These are phyloP conservation scores for Primulina eburnea DNA, from an alignment of 257 asterid species.

Conservation along the genomic window DNA sequence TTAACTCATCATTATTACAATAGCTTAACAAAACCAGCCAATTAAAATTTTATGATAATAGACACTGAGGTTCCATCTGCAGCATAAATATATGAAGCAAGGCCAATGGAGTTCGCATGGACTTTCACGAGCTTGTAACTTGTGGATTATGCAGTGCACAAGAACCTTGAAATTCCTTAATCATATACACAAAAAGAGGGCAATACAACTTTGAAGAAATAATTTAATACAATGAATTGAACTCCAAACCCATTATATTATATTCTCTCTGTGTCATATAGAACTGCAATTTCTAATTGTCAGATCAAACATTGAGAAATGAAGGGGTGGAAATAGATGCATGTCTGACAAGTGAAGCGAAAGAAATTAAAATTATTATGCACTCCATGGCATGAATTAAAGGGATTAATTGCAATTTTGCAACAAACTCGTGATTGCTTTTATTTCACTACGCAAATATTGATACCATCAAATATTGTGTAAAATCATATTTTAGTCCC, in stretches of 20 bases:
- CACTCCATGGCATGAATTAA: neutral
- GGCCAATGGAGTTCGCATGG: neutral
- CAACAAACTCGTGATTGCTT: neutral
- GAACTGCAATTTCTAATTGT: neutral
- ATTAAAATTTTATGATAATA: neutral
- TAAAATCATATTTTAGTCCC: neutral
- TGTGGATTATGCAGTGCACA: neutral
- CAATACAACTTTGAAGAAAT: neutral
- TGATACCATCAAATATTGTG: neutral
- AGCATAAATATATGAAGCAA: neutral
- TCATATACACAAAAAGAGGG: neutral
- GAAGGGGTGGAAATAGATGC: neutral
- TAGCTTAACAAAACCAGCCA: neutral
- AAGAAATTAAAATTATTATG: too few species aligned
- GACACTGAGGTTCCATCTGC: neutral
- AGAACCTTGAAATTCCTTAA: neutral
- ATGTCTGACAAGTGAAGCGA: neutral
- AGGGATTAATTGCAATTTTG: neutral
- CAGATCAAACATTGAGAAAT: neutral
- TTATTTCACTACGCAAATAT: neutral
- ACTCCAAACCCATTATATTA: neutral
- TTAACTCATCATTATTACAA: neutral
- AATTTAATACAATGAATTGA: neutral
- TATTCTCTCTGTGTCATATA: neutral
- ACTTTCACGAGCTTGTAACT: neutral